phyloP scores from a whole-genome alignment of 2,329 filamentous ascomycete species.

The Cercospora sp. region DNA sequence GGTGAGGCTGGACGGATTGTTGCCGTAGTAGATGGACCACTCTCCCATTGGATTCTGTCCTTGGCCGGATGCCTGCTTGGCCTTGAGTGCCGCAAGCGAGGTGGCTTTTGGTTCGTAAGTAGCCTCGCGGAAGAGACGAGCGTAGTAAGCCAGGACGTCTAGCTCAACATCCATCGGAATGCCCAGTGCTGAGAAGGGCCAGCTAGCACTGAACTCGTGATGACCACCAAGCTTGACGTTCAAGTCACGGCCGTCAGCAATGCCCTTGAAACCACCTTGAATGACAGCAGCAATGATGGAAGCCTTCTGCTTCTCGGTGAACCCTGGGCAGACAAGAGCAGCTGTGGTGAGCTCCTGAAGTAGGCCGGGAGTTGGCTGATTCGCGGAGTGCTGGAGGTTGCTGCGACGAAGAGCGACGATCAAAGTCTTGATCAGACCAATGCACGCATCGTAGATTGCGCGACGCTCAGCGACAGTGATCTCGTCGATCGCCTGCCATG shows the following conservation, averaged over 20 bases:
- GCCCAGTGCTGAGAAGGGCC: slow-evolving; percentile 38
- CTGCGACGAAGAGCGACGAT: slow-evolving; percentile 27
- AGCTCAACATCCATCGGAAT: slow-evolving; percentile 27
- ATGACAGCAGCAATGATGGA: slow-evolving; percentile 24
- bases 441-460: slow-evolving; percentile 44
- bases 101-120: slow-evolving; percentile 12
- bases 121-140: slow-evolving; percentile 31
- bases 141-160: slow-evolving; percentile 35
- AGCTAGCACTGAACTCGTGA: slow-evolving; percentile 23
- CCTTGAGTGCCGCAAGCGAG: slow-evolving; percentile 26
- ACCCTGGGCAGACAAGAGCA: slow-evolving; percentile 36
- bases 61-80: slow-evolving; percentile 20
- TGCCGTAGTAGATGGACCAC: slow-evolving; percentile 32
- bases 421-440: slow-evolving; percentile 31
- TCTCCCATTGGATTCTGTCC: slow-evolving; percentile 33
- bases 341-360: slow-evolving; percentile 40
- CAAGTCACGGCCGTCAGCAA: slow-evolving; percentile 27
- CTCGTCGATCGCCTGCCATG: slow-evolving; percentile 50
- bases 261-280: slow-evolving; percentile 24
- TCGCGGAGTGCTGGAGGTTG: slow-evolving; percentile 17
- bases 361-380: slow-evolving; percentile 29
- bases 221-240: slow-evolving; percentile 33
- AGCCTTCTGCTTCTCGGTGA: slow-evolving; percentile 39
- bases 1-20: slow-evolving; percentile 20
- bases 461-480: slow-evolving; percentile 53